Evolutionary conservation across 2,329 filamentous ascomycete species (phyloP).

Genomic region (Neospermospora avenae): DNA sequence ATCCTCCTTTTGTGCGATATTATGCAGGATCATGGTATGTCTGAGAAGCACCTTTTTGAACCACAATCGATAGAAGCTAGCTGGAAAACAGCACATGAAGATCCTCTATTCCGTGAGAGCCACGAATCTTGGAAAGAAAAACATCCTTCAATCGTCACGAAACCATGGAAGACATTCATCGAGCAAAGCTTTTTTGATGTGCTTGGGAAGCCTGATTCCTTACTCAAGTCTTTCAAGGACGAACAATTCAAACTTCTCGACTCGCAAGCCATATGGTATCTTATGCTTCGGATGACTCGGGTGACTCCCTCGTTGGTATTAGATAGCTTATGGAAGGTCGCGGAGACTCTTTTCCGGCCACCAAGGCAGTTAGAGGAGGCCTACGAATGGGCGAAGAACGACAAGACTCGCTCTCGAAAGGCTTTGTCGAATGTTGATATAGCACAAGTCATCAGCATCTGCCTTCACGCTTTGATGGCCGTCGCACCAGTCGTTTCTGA

Average conservation of each 20-base stretch:
- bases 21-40: constrained; percentile 53
- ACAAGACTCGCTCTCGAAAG: constrained; percentile 5
- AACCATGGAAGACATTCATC: constrained; percentile 56
- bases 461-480: constrained; percentile 60
- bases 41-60: constrained; percentile 47
- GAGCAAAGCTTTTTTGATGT: constrained; percentile 64
- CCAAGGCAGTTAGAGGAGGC: constrained; percentile 36
- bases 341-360: constrained; percentile 55
- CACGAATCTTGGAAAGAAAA: neutral
- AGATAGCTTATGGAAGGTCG: constrained; percentile 62
- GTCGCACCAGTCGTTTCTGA: constrained; percentile 44
- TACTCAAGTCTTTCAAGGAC: constrained; percentile 55
- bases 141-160: constrained; percentile 9
- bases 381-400: constrained; percentile 29
- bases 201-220: constrained; percentile 53
- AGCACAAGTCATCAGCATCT: constrained; percentile 45
- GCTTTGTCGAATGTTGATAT: constrained; percentile 31
- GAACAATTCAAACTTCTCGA: constrained; percentile 50
- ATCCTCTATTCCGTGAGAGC: neutral
- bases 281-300: constrained; percentile 57
- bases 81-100: constrained; percentile 15
- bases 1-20: constrained; percentile 60
- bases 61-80: constrained; percentile 28
- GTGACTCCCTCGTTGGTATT: constrained; percentile 56
- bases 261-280: constrained; percentile 61